Evolutionary conservation across 352 stramenopile genomes (phyloP), one percentile per base, ranked within the genome.

Genomic region (Phytophthora vignae): DNA sequence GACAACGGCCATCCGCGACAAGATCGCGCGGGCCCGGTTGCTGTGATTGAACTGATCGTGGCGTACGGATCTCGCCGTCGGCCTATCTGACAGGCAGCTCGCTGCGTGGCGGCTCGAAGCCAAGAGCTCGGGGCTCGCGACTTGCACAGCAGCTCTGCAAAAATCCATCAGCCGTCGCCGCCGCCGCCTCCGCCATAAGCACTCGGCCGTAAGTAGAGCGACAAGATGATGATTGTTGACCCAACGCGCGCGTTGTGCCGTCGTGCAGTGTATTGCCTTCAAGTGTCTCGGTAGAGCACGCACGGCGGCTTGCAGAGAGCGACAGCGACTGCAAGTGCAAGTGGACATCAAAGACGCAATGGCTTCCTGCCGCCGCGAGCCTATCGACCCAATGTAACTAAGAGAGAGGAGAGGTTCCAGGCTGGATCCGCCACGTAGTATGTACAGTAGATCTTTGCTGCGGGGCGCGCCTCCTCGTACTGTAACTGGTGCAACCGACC

Each of bases 281-380:
- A 63, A 72, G 38, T 67, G 62, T 58, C 8, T 69, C 15, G 52
- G 53, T 65, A 56, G 64, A 71, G 64, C 53, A 64, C 59, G 60
- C 71, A 71, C 65, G 60, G 31, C 44, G 29, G 19, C 33, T 19
- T 17, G n/a, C 53, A 22, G 63, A 73, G 66, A 78, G 50, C 70
- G 60, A 74, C 59, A 78, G 50, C 70, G 60, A 74, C 59, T 60
- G 53, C 64, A 76, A 60, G 57, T 76, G 22, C 60, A 67, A 46
- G 27, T 63, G 33, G 59, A 22, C 17, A 49, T 49, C 42, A 49
- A 17, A 49, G 42, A 12, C 15, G 2, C 15, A 15, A 49, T 49
- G 42, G 42, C 42, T 46, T 14, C 38, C 38, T 49, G 17, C 15
- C 17, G n/a, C 11, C 15, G 6, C 15, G 15, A 19, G 42, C 42